Evolutionary conservation across 139 green algal species (phyloP), one percentile per base, ranked within the genome.

Genomic region (Chlorokybus atmophyticus): DNA sequence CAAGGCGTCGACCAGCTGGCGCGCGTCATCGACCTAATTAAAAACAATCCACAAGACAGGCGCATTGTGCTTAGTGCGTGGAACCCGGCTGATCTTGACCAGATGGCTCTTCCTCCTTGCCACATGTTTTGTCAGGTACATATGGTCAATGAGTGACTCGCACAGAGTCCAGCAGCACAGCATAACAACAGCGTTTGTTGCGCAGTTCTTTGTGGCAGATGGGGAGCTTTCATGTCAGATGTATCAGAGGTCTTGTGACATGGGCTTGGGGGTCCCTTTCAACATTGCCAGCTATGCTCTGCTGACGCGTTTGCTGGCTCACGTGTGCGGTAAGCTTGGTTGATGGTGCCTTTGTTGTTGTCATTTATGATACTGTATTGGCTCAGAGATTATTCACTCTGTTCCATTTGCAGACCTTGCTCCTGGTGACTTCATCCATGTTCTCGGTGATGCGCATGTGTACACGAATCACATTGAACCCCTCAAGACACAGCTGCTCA

Each of bases 181-280:
- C n/a, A n/a, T n/a, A n/a, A n/a, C n/a, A n/a, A n/a, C n/a, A n/a
- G n/a, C n/a, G n/a, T n/a, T n/a, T 14, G 35, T 10, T 50, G 6
- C 66, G 67, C 82, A 96, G 85, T 99, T 98, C 39, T 98, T 93
- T 74, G 92, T 99, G 53, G 83, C 85, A 0, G 66, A 95, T 57
- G 87, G 91, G 8, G 92, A 98, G 79, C 77, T 99, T 41, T 87
- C 72, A 10, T 99, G 92, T 70, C 81, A 94, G 66, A 93, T 99
- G 86, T 96, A 97, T 73, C 92, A 99, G 82, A 82, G 92, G 19
- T 93, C 80, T 5, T 93, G 83, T 56, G 92, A 99, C 72, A 79
- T 97, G 32, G 91, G 91, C n/a, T 78, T 99, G 30, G 92, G 92
- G 3, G 91, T 99, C 61, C 91, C 92, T 29, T 98, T 98, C 86